phyloP scores from a whole-genome alignment of 1,284 basidiomycete species.

The Chalciporus sp. region DNA sequence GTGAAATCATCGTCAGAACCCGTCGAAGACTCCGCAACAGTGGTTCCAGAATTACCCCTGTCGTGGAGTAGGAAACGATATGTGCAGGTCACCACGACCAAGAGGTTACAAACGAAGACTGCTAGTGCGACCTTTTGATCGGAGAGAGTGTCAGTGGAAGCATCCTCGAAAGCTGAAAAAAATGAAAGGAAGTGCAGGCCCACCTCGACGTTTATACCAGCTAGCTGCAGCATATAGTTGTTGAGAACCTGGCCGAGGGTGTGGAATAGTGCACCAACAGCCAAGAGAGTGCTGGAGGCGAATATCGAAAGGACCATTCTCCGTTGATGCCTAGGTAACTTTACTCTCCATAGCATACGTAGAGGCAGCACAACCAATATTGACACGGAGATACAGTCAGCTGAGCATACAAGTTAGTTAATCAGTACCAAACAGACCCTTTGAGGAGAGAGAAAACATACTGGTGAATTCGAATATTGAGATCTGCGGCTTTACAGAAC shows the following conservation, averaged over 20 bases:
- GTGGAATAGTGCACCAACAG: conserved; percentile 9
- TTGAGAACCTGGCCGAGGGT: neutral
- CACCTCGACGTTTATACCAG: no score
- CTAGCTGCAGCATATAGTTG: no score
- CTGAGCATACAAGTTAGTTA: neutral
- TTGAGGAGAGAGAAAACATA: neutral
- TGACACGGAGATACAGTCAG: conserved; percentile 6
- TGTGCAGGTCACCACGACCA: conserved; percentile 15
- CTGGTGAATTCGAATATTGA: neutral
- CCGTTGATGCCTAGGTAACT: conserved; percentile 9
- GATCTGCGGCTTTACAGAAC: conserved; percentile 3
- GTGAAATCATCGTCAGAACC: no score
- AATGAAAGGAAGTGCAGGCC: no score
- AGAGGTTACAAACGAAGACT: conserved; percentile 14
- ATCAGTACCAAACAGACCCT: neutral
- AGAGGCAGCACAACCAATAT: conserved; percentile 11
- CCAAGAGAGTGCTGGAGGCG: conserved; percentile 3
- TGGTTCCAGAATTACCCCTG: no score
- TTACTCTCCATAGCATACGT: conserved; percentile 14
- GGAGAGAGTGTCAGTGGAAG: no score
- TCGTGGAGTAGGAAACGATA: conserved; percentile 6
- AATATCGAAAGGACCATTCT: conserved; percentile 13
- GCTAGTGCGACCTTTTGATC: neutral
- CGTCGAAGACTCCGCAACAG: no score
- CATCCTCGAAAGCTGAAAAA: no score